These are phyloP conservation scores for Trametes punicea DNA, from an alignment of 768 basidiomycete species.

Conservation along the genomic window DNA sequence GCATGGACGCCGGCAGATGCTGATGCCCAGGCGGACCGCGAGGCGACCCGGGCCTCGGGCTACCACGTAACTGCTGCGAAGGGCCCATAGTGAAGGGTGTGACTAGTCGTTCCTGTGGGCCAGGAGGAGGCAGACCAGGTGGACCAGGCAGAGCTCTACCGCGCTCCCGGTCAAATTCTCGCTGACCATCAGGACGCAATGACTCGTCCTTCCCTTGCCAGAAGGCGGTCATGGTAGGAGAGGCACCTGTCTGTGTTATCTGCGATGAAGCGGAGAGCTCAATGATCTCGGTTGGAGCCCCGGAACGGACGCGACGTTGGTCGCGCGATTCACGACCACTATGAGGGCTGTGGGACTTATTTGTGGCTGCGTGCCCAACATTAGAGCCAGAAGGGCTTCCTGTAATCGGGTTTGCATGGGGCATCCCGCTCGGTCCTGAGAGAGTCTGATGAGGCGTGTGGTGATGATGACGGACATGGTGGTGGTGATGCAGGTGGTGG, in stretches of 20 bases:
- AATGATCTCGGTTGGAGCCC: conserved; percentile 27
- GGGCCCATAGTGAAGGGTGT: conserved; percentile 31
- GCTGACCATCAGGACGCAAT: conserved; percentile 10
- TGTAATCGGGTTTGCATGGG: conserved; percentile 13
- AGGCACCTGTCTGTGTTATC: conserved; percentile 5
- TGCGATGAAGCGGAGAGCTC: conserved; percentile 19
- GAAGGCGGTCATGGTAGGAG: conserved; percentile 18
- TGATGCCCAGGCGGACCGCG: conserved; percentile 14
- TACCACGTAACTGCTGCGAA: conserved; percentile 17
- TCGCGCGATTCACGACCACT: conserved; percentile 21
- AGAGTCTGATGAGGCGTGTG: conserved; percentile 21
- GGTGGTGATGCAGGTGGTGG: conserved; percentile 33
- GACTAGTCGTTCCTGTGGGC: conserved; percentile 30
- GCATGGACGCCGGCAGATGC: conserved; percentile 20
- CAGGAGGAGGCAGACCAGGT: conserved; percentile 21
- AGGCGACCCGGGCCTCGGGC: conserved; percentile 19
- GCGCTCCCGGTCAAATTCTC: conserved; percentile 26
- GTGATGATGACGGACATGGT: conserved; percentile 34
- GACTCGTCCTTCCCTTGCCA: conserved; percentile 24
- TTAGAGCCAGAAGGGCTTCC: conserved; percentile 7
- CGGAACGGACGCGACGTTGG: conserved; percentile 23
- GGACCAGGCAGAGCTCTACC: conserved; percentile 14
- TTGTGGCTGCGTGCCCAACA: not conserved
- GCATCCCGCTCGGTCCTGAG: conserved; percentile 11
- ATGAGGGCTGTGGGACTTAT: conserved; percentile 14